Evolutionary conservation across 2,329 filamentous ascomycete genomes (phyloP).

Genomic region (Scytalidium lignicola): DNA sequence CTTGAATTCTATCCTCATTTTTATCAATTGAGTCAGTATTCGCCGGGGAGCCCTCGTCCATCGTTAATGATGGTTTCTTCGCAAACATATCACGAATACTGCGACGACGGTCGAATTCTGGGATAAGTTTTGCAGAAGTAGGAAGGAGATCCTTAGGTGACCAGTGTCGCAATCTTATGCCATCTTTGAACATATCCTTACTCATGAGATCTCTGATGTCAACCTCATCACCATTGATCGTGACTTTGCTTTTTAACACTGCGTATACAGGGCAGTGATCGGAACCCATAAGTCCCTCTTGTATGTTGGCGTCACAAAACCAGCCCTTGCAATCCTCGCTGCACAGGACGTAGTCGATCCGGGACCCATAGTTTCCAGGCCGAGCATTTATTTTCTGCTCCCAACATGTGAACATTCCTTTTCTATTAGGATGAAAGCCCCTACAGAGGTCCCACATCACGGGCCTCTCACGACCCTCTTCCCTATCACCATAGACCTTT

Average conservation of each 20-base stretch:
- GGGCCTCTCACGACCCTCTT: conserved; percentile 63
- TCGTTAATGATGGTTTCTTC: conserved; percentile 37
- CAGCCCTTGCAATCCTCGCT: conserved; percentile 72
- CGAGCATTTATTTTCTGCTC: conserved; percentile 91
- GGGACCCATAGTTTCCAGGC: conserved; percentile 87
- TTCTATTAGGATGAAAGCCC: conserved; percentile 70
- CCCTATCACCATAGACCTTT: conserved; percentile 59
- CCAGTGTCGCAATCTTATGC: conserved; percentile 62
- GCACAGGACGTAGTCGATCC: conserved; percentile 92
- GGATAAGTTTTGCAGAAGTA: conserved; percentile 75
- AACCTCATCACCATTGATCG: conserved; percentile 40
- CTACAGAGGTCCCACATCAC: conserved; percentile 82
- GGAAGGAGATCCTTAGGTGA: conserved; percentile 61
- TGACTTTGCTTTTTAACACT: conserved; percentile 59
- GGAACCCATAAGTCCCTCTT: conserved; percentile 89
- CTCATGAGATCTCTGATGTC: conserved; percentile 73
- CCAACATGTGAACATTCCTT: conserved; percentile 97
- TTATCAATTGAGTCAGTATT: conserved; percentile 2
- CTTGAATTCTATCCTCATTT: not conserved
- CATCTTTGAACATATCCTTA: conserved; percentile 66
- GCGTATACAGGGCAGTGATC: conserved; percentile 95
- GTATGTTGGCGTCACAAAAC: conserved; percentile 79
- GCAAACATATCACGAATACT: conserved; percentile 93
- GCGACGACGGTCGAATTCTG: conserved; percentile 78
- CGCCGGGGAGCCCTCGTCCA: conserved; percentile 9